phyloP scores from a whole-genome alignment of 306 rosid species.

The Senna siamea region DNA sequence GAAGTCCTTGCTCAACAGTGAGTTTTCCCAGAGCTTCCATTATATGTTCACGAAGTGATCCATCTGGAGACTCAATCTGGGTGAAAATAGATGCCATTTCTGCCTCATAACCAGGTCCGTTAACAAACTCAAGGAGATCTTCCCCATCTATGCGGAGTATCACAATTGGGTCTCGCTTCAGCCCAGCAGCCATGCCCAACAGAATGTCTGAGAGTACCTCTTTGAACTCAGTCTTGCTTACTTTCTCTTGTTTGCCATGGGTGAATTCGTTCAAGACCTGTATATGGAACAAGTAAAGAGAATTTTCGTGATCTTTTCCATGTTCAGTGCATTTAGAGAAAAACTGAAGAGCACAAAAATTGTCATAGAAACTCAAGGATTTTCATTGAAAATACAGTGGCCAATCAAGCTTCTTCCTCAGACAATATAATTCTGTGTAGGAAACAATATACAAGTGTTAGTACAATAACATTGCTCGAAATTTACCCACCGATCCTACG shows the following conservation, averaged over 20 bases:
- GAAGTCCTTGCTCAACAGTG: conserved; percentile 93
- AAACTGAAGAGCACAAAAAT: background rate
- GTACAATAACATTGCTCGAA: background rate
- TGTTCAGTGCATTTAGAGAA: background rate
- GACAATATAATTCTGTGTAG: background rate
- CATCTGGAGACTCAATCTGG: conserved; percentile 49
- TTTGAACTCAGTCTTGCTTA: conserved; percentile 91
- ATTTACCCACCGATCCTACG: background rate
- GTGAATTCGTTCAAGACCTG: conserved; percentile 91
- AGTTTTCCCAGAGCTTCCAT: conserved; percentile 70
- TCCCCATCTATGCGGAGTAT: conserved; percentile 96
- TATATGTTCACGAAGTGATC: conserved; percentile 58
- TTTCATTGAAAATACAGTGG: background rate
- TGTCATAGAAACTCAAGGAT: background rate
- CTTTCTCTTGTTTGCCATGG: conserved; percentile 85
- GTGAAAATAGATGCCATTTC: conserved; percentile 67
- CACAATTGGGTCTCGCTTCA: conserved; percentile 88
- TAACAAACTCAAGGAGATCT: conserved; percentile 84
- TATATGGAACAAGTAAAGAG: conserved; percentile 21
- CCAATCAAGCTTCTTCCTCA: background rate
- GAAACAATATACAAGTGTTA: background rate
- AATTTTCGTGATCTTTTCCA: conserved; percentile 24
- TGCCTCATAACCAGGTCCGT: conserved; percentile 63
- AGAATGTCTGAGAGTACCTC: conserved; percentile 89
- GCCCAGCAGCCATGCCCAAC: conserved; percentile 96